Conservation (phyloP, 2,329 filamentous ascomycete genomes). For the Arthrobotrys musiformis region DNA sequence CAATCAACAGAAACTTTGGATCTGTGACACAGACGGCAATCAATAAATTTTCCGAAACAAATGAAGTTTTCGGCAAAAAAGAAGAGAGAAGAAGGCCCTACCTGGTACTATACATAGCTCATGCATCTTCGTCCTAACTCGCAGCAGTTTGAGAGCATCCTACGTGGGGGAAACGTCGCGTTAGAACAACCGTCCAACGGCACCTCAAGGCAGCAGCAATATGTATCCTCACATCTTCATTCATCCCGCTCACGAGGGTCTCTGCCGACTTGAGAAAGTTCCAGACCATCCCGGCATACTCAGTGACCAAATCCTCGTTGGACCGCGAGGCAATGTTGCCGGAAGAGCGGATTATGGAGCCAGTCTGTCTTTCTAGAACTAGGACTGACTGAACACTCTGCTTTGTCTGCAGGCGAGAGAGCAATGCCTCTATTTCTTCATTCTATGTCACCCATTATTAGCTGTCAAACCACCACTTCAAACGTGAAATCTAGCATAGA, state of each 20-base stretch:
- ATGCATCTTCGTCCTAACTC: conserved; percentile 83
- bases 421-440: conserved; percentile 60
- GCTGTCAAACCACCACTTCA: neutral
- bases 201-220: neutral
- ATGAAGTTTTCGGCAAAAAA: neutral
- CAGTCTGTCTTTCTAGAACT: conserved; percentile 76
- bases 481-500: neutral
- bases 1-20: conserved; percentile 79
- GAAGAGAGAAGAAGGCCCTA: too few relatives aligned
- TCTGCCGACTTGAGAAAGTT: conserved; percentile 77
- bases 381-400: conserved; percentile 81
- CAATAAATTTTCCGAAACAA: conserved; percentile 5
- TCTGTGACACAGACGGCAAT: conserved; percentile 64
- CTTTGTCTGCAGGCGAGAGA: conserved; percentile 79
- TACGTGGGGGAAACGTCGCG: neutral
- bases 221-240: conserved; percentile 70
- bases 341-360: conserved; percentile 78
- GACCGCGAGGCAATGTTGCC: conserved; percentile 68
- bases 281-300: conserved; percentile 81
- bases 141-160: conserved; percentile 80
- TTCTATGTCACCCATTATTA: conserved; percentile 37
- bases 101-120: conserved; percentile 83
- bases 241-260: conserved; percentile 76
- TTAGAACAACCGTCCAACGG: conserved; percentile 11
- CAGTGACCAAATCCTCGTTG: conserved; percentile 71